phyloP scores from a whole-genome alignment of 2,329 filamentous ascomycete species.

The Sporothrix luriei region DNA sequence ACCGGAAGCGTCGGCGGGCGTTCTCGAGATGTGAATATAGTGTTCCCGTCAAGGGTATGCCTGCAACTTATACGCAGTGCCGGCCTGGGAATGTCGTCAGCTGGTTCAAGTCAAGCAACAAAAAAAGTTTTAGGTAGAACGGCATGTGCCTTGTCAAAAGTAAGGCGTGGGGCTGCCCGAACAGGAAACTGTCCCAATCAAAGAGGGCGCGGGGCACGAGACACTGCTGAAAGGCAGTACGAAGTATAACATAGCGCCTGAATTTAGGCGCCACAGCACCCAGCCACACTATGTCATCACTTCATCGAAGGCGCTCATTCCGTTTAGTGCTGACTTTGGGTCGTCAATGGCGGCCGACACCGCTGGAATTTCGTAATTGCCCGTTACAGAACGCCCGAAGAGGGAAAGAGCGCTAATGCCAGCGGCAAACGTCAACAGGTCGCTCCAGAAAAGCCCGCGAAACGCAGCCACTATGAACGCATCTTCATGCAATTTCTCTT shows the following conservation, averaged over 20 bases:
- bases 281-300: slow-evolving; percentile 25
- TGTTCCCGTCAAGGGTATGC: slow-evolving; percentile 18
- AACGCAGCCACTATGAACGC: neutral
- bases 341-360: slow-evolving; percentile 14
- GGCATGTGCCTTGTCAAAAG: slow-evolving; percentile 26
- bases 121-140: slow-evolving; percentile 28
- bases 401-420: neutral
- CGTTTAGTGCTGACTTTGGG: neutral
- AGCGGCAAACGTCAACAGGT: slow-evolving; percentile 14
- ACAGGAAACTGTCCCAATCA: slow-evolving; percentile 7
- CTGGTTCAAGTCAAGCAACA: neutral
- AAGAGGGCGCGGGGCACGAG: slow-evolving; percentile 26
- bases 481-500: slow-evolving; percentile 3
- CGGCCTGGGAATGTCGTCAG: slow-evolving; percentile 4
- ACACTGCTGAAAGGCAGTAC: neutral
- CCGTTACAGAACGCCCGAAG: neutral
- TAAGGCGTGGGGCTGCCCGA: slow-evolving; percentile 20
- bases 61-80: slow-evolving; percentile 22
- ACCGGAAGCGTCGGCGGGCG: neutral
- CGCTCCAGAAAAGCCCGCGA: slow-evolving; percentile 18
- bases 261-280: slow-evolving; percentile 9
- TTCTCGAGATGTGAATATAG: neutral
- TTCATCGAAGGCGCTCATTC: neutral
- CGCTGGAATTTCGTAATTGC: neutral
- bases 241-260: neutral